Conservation (phyloP, 768 basidiomycete species). For the Collybia mongolica region DNA sequence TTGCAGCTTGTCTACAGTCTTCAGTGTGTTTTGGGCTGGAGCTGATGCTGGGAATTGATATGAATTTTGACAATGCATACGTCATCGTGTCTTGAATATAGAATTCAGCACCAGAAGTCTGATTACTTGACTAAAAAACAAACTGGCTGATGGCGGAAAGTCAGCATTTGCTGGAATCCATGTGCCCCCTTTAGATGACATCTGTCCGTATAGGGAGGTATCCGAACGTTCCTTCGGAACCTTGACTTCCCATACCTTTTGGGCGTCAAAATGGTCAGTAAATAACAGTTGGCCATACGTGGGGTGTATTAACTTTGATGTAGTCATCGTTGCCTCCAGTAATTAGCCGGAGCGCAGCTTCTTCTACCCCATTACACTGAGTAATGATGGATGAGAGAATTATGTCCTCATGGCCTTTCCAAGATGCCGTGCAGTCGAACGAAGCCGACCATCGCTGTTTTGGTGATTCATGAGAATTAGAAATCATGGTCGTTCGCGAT, state of each 20-base stretch:
- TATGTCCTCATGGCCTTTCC: constrained; percentile 80
- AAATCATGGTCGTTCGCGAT: background rate
- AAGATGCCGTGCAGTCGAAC: constrained; percentile 83
- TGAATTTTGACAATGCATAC: constrained; percentile 80
- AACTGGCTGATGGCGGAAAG: constrained; percentile 7
- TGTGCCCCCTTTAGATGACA: background rate
- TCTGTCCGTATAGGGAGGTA: constrained; percentile 3
- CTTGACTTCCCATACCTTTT: constrained; percentile 55
- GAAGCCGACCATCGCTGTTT: constrained; percentile 75
- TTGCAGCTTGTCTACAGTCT: constrained; percentile 91
- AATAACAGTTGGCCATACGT: background rate
- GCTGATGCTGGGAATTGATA: constrained; percentile 87
- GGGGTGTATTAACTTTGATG: constrained; percentile 59
- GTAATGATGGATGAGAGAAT: constrained; percentile 77
- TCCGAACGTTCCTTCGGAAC: constrained; percentile 25
- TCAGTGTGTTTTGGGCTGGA: constrained; percentile 63
- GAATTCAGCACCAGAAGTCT: background rate
- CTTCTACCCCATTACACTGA: constrained; percentile 22
- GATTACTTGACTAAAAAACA: background rate
- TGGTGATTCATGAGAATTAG: background rate
- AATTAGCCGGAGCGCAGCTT: constrained; percentile 43
- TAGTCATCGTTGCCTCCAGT: constrained; percentile 86
- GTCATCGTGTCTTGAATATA: constrained; percentile 60
- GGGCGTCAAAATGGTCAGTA: background rate
- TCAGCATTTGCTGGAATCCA: background rate